Conservation (phyloP, 495 filamentous ascomycete genomes). For the Poronia punctata region DNA sequence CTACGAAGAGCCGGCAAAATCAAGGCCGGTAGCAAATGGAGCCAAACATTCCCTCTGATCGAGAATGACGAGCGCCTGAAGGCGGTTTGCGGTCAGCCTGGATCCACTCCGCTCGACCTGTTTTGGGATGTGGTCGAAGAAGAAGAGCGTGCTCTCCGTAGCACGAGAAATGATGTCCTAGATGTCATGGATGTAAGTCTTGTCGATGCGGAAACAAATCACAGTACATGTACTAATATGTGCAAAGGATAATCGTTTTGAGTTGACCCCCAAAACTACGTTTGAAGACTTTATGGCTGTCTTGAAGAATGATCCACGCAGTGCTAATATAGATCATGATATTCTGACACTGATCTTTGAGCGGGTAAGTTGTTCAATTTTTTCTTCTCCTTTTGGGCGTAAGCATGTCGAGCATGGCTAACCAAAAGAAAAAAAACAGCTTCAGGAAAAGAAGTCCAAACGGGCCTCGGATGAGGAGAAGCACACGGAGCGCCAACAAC, state of each 20-base stretch:
- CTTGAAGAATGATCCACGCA: slow-evolving; percentile 75
- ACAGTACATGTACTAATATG: slow-evolving; percentile 19
- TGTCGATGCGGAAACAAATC: not conserved
- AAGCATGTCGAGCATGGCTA: slow-evolving; percentile 13
- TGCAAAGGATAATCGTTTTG: slow-evolving; percentile 76
- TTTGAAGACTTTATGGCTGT: slow-evolving; percentile 77
- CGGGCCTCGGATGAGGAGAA: slow-evolving; percentile 78
- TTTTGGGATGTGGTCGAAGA: slow-evolving; percentile 97
- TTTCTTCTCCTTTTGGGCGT: not conserved
- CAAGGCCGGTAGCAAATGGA: slow-evolving; percentile 88
- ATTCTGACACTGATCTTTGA: slow-evolving; percentile 73
- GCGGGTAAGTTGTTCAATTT: slow-evolving; percentile 36
- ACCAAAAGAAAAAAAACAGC: slow-evolving; percentile 32
- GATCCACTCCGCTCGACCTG: slow-evolving; percentile 86
- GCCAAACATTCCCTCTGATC: slow-evolving; percentile 68
- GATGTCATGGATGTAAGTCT: slow-evolving; percentile 81
- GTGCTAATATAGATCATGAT: slow-evolving; percentile 73
- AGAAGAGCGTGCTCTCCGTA: slow-evolving; percentile 76
- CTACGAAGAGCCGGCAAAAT: slow-evolving; percentile 72
- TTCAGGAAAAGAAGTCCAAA: slow-evolving; percentile 62
- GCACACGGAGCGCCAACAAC: slow-evolving; percentile 76
- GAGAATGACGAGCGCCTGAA: slow-evolving; percentile 76
- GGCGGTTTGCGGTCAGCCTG: slow-evolving; percentile 76
- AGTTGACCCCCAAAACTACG: slow-evolving; percentile 77
- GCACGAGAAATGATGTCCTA: slow-evolving; percentile 73